Evolutionary conservation across 2,329 filamentous ascomycete genomes (phyloP), one percentile per base, ranked within the genome.

Genomic region (Microsporum audouinii): DNA sequence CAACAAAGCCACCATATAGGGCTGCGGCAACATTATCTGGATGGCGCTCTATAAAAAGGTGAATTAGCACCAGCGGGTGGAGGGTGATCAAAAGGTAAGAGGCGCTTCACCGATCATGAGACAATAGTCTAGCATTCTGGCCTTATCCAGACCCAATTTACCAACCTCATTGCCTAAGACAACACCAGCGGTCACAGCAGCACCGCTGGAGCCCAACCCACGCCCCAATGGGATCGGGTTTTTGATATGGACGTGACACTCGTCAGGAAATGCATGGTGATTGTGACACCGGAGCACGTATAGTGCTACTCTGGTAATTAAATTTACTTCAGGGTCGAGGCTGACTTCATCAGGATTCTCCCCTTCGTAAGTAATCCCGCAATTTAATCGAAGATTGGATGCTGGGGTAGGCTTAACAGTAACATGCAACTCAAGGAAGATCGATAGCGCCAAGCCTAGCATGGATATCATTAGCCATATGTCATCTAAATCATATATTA

Each of bases 11-110:
- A 66, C 94, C 94, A 70, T 95, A 97, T 39, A 97, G 83, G 5
- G 94, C 91, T 12, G 94, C 94, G 62, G 91, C 94, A 58, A 99
- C 90, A 71, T 96, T 96, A 76, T 96, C 91, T 8, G 91, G 91
- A 74, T 96, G 91, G 65, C 90, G 85, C 76, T 96, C 72, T 75
- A 68, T 55, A 36, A 5, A 45, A 45, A 14, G n/a, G 10, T 55
- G 10, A 43, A 60, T 62, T 17, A 66, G 53, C 8, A 33, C 43
- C 34, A 17, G 38, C 36, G 10, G 14, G 23, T 58, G 36, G 36
- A 31, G 6, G 34, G 23, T 5, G 38, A 43, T 58, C 2, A 47
- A 55, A 34, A 55, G 8, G 61, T 34, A 23, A 43, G 33, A 36
- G 55, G 31, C 17, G 31, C 23, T 59, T 66, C 74, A 88, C 86